Percentiles rank a stretch among this genome's conserved stretches.
Conservation (phyloP, 176 grass and related monocot genomes). For the Aechmea fasciata region DNA sequence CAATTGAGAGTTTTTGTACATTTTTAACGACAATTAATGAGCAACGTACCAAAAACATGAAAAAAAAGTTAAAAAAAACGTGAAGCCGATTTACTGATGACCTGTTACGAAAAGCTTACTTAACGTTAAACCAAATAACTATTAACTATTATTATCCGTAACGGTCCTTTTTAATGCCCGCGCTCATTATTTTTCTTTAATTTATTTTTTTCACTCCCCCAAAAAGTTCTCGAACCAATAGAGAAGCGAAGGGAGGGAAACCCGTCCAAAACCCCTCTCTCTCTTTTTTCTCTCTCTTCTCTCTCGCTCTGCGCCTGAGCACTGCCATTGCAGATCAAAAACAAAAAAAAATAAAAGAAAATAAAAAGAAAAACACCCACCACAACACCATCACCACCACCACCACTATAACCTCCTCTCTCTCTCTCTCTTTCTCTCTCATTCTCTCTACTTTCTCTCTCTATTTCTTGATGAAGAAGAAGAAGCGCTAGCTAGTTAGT, state of each 20-base stretch:
- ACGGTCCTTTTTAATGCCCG: constrained; percentile 1
- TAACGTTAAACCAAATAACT: constrained; percentile 38
- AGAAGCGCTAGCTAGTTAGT: background rate
- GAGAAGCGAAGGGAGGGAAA: constrained; percentile 23
- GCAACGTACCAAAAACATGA: constrained; percentile 12
- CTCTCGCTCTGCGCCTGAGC: constrained; percentile 2
- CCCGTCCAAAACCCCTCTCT: constrained; percentile 46
- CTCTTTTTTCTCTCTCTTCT: no score
- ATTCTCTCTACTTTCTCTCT: constrained; percentile 26
- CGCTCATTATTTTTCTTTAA: no score
- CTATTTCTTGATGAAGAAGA: constrained; percentile 14
- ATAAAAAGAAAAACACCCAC: background rate
- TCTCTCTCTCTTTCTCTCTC: constrained; percentile 1
- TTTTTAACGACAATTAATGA: background rate
- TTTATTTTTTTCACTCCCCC: background rate
- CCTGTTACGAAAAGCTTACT: constrained; percentile 27
- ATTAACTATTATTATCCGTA: background rate
- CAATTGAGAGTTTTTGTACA: no score
- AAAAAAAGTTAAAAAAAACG: background rate
- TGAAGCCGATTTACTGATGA: background rate
- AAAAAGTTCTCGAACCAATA: constrained; percentile 30
- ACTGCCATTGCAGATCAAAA: background rate
- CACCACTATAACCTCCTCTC: background rate
- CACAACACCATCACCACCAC: background rate
- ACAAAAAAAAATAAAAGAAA: background rate